Evolutionary conservation across 78 protist genomes (phyloP), one percentile per base, ranked within the genome.

Genomic region (Ministeria vibrans): DNA sequence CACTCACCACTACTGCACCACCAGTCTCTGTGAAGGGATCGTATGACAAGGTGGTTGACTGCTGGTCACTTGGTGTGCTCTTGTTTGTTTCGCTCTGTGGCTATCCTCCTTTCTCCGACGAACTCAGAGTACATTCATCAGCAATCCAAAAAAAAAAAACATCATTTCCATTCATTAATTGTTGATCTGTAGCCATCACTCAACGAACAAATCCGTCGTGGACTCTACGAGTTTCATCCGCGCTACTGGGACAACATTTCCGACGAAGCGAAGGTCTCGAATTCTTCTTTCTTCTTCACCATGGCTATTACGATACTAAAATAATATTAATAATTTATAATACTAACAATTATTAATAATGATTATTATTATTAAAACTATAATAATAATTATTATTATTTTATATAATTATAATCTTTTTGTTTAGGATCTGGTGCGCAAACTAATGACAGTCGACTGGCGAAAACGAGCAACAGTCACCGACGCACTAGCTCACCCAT

Each of bases 31-130:
- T 18, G 23, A 18, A 22, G 53, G 11, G 25, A n/a, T 15, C 27
- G 36, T 71, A 71, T 59, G 27, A 9, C n/a, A 44, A 6, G 6
- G 72, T 69, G 28, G 82, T 68, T 34, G 90, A 86, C 77, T 1
- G 73, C 32, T 86, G 90, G 90, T 55, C 77, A 11, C 28, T 86
- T 28, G 90, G 90, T 0, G 85, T 86, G 32, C 75, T 86, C 39
- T 39, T 81, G 36, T 86, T 38, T 59, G 45, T 81, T 36, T n/a
- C 66, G 11, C 69, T 79, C 39, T 41, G 32, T 18, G 83, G 72
- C 36, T 13, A 1, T 61, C 44, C 78, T 4, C 83, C 83, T 38
- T 79, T 79, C 51, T n/a, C 43, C 23, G 61, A 63, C 51, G 43
- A 42, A 18, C n/a, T 7, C 41, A 44, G 34, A 9, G 15, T 3